Conservation (phyloP, 129 eudicot species). For the Pittosporum tobira region DNA sequence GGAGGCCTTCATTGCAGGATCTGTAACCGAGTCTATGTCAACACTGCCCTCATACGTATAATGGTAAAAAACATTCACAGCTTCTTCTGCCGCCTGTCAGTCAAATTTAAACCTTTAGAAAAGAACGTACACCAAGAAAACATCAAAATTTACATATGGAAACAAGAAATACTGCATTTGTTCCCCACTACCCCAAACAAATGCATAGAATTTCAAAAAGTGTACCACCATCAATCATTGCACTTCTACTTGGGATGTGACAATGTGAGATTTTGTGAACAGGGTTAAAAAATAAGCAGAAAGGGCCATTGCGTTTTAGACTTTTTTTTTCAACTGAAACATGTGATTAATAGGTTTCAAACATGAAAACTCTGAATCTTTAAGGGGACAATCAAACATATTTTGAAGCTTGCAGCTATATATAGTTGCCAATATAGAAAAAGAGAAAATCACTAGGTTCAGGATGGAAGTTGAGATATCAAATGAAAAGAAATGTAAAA, state of each 20-base stretch:
- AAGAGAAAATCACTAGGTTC: not conserved
- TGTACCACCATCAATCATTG: too few relatives aligned
- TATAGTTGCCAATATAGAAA: not conserved
- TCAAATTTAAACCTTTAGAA: not conserved
- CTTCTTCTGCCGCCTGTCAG: slow-evolving; percentile 91
- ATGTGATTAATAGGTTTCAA: not conserved
- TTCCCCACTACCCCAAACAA: not conserved
- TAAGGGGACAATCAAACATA: not conserved
- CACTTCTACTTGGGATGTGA: too few relatives aligned
- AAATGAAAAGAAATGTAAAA: too few relatives aligned
- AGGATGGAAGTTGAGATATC: not conserved
- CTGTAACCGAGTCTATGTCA: slow-evolving; percentile 83
- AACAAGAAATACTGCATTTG: not conserved
- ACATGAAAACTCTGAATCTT: not conserved
- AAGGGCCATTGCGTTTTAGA: not conserved
- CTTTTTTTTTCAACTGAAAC: not conserved
- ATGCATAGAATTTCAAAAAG: too few relatives aligned
- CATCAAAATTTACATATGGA: not conserved
- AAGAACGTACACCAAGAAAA: not conserved
- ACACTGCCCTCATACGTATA: slow-evolving; percentile 95
- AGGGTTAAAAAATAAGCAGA: not conserved
- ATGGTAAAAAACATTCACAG: slow-evolving; percentile 89
- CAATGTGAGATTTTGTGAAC: not conserved
- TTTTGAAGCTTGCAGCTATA: not conserved
- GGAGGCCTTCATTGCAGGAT: slow-evolving; percentile 96